Conservation (phyloP, 768 basidiomycete species). For the Gymnopilus dilepis region DNA sequence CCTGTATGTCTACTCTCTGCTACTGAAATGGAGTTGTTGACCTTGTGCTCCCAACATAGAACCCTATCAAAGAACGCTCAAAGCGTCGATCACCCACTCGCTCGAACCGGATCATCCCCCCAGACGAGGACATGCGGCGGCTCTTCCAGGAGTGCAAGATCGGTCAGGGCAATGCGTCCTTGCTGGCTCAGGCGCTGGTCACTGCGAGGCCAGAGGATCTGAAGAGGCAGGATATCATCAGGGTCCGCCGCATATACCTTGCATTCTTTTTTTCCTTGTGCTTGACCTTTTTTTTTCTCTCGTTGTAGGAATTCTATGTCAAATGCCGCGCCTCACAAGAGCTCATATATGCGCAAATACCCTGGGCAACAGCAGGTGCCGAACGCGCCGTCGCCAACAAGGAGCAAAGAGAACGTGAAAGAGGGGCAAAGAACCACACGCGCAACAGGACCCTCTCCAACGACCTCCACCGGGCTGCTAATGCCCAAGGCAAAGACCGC, state of each 20-base stretch:
- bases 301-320: slow-evolving; percentile 76
- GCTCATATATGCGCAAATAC: slow-evolving; percentile 84
- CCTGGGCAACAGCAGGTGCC: slow-evolving; percentile 87
- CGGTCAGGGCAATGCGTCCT: slow-evolving; percentile 77
- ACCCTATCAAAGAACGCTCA: slow-evolving; percentile 36
- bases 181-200: slow-evolving; percentile 74
- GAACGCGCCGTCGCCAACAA: slow-evolving; percentile 61
- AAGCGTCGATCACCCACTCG: slow-evolving; percentile 36
- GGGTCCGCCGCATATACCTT: slow-evolving; percentile 45
- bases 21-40: not conserved
- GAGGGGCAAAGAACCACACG: slow-evolving; percentile 13
- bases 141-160: slow-evolving; percentile 87
- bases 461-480: slow-evolving; percentile 18
- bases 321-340: slow-evolving; percentile 87
- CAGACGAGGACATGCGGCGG: slow-evolving; percentile 83
- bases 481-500: slow-evolving; percentile 29
- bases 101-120: slow-evolving; percentile 57
- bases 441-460: slow-evolving; percentile 29
- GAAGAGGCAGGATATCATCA: slow-evolving; percentile 66
- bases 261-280: not conserved
- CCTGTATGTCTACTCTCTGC: slow-evolving; percentile 21
- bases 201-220: slow-evolving; percentile 76
- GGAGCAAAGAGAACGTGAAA: slow-evolving; percentile 7
- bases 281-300: not conserved
- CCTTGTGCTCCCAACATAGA: slow-evolving; percentile 15